phyloP scores from a whole-genome alignment of 306 rosid genomes.

The Glycine tomentella region DNA sequence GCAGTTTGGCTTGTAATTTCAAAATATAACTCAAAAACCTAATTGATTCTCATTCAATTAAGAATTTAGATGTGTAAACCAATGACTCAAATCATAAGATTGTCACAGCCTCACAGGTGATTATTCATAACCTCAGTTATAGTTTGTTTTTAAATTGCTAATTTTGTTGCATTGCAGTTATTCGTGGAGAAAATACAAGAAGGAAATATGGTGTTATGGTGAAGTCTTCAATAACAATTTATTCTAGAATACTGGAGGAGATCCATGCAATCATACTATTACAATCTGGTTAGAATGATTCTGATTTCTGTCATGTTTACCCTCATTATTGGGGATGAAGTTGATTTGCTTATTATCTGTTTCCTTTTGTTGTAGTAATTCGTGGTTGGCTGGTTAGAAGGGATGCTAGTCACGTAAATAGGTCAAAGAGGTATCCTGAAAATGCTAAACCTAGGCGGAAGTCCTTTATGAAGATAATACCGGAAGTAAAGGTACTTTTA shows the following conservation, averaged over 20 bases:
- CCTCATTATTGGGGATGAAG: conserved; percentile 32
- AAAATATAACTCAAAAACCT: conserved; percentile 23
- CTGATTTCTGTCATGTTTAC: conserved; percentile 6
- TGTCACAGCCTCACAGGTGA: not conserved
- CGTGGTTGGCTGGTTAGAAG: conserved; percentile 77
- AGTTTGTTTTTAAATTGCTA: conserved; percentile 21
- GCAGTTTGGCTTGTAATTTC: conserved; percentile 16
- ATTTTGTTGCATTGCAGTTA: conserved; percentile 62
- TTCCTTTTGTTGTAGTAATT: conserved; percentile 56
- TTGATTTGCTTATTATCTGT: conserved; percentile 45
- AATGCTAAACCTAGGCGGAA: conserved; percentile 51
- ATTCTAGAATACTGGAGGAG: conserved; percentile 62
- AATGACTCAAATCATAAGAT: conserved; percentile 2
- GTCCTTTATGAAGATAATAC: conserved; percentile 51
- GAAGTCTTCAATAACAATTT: conserved; percentile 53
- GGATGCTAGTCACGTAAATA: conserved; percentile 46
- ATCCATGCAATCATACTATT: conserved; percentile 60
- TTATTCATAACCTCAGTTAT: conserved; percentile 21
- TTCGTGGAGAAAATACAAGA: conserved; percentile 73
- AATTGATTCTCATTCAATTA: too few species aligned
- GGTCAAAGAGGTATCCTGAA: conserved; percentile 53
- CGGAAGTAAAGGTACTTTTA: conserved; percentile 64
- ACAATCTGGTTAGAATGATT: conserved; percentile 71
- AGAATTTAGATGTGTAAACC: too few species aligned
- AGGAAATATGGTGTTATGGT: conserved; percentile 47